phyloP scores from a whole-genome alignment of 129 eudicot species.

The Erigeron canadensis region DNA sequence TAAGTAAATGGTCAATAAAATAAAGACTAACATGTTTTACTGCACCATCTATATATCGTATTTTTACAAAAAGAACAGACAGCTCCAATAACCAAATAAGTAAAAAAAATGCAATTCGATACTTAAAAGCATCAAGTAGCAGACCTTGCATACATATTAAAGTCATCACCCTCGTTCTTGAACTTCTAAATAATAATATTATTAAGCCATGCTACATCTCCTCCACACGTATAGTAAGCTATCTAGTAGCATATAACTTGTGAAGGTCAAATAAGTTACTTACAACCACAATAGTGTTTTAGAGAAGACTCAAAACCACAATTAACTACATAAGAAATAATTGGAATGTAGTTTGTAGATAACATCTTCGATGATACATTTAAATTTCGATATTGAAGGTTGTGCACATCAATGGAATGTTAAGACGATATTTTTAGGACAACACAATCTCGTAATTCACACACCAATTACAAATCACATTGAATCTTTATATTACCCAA shows the following conservation, averaged over 20 bases:
- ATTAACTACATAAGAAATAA: neutral
- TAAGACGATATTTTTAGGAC: no score
- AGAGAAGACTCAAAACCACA: neutral
- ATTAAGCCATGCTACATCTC: conserved; percentile 1
- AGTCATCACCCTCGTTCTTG: neutral
- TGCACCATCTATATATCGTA: neutral
- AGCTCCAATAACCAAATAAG: conserved; percentile 8
- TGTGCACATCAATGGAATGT: neutral
- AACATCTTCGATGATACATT: neutral
- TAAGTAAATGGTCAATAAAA: neutral
- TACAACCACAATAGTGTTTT: neutral
- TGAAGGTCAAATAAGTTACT: conserved; percentile 6
- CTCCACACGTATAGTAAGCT: neutral
- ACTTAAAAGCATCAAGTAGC: conserved; percentile 12
- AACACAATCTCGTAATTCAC: no score
- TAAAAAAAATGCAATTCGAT: neutral
- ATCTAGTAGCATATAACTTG: neutral
- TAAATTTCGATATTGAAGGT: neutral
- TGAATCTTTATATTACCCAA: neutral
- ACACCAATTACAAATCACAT: no score
- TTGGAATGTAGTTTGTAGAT: neutral
- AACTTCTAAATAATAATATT: neutral
- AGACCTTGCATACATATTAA: neutral
- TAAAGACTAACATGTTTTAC: neutral
- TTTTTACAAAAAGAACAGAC: conserved; percentile 7